Percentiles rank a stretch among this genome's conserved stretches.
These are phyloP conservation scores for Phytophthora constricta DNA, from an alignment of 352 stramenopile species.

Conservation along the genomic window DNA sequence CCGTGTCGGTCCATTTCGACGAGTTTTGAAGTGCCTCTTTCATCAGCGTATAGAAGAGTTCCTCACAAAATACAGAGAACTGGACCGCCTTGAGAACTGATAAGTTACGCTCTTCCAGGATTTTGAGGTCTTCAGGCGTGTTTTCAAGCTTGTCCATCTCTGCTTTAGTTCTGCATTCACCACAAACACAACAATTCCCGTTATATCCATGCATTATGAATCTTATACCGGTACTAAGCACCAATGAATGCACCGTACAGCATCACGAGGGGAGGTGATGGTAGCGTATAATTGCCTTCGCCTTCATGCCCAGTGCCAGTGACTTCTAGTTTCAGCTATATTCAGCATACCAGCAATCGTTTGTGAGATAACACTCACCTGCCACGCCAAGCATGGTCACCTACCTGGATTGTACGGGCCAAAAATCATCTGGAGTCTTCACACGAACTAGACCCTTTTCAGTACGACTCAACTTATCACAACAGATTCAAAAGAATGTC, in stretches of 20 bases:
- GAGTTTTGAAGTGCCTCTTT: constrained; percentile 74
- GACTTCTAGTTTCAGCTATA: constrained; percentile 47
- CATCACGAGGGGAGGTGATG: constrained; percentile 45
- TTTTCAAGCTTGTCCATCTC: constrained; percentile 67
- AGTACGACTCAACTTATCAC: constrained; percentile 72
- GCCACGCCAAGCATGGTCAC: background rate
- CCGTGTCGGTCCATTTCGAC: constrained; percentile 72
- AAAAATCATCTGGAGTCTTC: constrained; percentile 84
- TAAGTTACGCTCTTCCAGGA: constrained; percentile 71
- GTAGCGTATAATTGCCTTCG: constrained; percentile 49
- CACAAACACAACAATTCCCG: no score
- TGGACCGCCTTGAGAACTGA: constrained; percentile 81
- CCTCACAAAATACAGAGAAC: constrained; percentile 89
- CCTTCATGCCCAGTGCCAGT: constrained; percentile 42
- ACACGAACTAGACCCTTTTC: constrained; percentile 81
- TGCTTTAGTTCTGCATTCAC: constrained; percentile 63
- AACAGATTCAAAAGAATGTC: constrained; percentile 1
- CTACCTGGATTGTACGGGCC: constrained; percentile 75
- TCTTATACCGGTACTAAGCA: no score
- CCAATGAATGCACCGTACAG: constrained; percentile 39
- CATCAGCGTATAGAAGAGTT: constrained; percentile 87
- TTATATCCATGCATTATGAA: no score
- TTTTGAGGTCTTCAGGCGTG: constrained; percentile 64
- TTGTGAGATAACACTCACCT: background rate
- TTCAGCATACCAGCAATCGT: background rate